Evolutionary conservation across 352 stramenopile species (phyloP).

Genomic region (Phytophthora nicotianae): DNA sequence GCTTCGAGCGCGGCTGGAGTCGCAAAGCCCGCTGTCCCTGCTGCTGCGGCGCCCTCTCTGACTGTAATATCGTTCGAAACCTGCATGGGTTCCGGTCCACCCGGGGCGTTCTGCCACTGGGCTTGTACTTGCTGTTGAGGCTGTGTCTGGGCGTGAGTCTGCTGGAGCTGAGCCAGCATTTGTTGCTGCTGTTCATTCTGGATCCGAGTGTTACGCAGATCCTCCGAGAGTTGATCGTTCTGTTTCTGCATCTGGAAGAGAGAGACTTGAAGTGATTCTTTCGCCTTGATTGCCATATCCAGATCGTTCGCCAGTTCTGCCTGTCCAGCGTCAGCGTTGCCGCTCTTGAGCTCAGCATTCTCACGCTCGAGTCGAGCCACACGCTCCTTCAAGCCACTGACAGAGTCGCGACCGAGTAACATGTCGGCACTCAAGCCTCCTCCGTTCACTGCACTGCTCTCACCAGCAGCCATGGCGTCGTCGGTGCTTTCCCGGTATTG

Average conservation of each 20-base stretch:
- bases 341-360: conserved; percentile 68
- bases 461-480: conserved; percentile 38
- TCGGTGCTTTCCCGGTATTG: conserved; percentile 55
- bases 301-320: conserved; percentile 68
- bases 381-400: conserved; percentile 57
- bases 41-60: conserved; percentile 15
- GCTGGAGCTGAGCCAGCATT: conserved; percentile 33
- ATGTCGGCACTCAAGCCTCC: conserved; percentile 63
- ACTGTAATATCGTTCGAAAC: conserved; percentile 38
- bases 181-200: conserved; percentile 40
- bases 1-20: conserved; percentile 32
- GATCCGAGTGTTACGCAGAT: conserved; percentile 49
- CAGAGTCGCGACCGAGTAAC: conserved; percentile 68
- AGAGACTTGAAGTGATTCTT: conserved; percentile 71
- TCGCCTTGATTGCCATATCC: conserved; percentile 78
- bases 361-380: conserved; percentile 79
- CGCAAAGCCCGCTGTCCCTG: conserved; percentile 29
- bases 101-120: conserved; percentile 30
- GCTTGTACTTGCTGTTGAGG: conserved; percentile 21
- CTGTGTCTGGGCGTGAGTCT: too few species aligned
- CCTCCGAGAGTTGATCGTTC: conserved; percentile 74
- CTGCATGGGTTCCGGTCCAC: conserved; percentile 49
- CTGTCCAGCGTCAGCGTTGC: conserved; percentile 51
- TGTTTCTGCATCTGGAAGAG: conserved; percentile 79
- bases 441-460: conserved; percentile 37